phyloP scores from a whole-genome alignment of 2,329 filamentous ascomycete species.

The Botrytis sinoallii region DNA sequence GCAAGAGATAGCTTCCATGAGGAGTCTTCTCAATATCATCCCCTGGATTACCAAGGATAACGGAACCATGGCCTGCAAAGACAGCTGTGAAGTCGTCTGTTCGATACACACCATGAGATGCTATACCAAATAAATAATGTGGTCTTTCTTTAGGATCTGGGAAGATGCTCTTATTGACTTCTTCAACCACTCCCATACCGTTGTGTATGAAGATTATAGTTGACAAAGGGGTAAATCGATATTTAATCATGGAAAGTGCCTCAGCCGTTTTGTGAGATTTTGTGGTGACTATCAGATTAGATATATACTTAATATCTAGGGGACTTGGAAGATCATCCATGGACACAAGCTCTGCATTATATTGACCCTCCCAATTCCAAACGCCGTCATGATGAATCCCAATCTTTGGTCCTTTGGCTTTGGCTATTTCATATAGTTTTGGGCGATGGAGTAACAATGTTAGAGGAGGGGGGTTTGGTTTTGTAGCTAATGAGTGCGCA shows the following conservation, averaged over 20 bases:
- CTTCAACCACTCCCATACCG: conserved; percentile 71
- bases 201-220: conserved; percentile 85
- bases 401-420: conserved; percentile 23
- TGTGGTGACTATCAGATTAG: conserved; percentile 73
- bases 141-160: conserved; percentile 57
- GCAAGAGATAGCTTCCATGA: conserved; percentile 25
- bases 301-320: not conserved
- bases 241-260: conserved; percentile 55
- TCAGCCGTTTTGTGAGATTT: conserved; percentile 69
- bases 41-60: conserved; percentile 43
- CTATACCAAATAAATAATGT: conserved; percentile 68
- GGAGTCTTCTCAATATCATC: not conserved
- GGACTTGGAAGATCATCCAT: not conserved
- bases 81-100: conserved; percentile 49
- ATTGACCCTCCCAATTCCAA: conserved; percentile 27
- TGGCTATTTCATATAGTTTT: conserved; percentile 50
- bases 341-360: conserved; percentile 25
- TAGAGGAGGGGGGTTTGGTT: conserved; percentile 61
- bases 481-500: conserved; percentile 63
- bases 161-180: conserved; percentile 57
- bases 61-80: conserved; percentile 50
- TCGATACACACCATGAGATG: conserved; percentile 55
- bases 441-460: conserved; percentile 74
- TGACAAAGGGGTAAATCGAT: conserved; percentile 61
- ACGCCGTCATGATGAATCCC: conserved; percentile 27